These are phyloP conservation scores for Xylariomycetidae sp. DNA, from an alignment of 2,329 filamentous ascomycete genomes.

Conservation along the genomic window DNA sequence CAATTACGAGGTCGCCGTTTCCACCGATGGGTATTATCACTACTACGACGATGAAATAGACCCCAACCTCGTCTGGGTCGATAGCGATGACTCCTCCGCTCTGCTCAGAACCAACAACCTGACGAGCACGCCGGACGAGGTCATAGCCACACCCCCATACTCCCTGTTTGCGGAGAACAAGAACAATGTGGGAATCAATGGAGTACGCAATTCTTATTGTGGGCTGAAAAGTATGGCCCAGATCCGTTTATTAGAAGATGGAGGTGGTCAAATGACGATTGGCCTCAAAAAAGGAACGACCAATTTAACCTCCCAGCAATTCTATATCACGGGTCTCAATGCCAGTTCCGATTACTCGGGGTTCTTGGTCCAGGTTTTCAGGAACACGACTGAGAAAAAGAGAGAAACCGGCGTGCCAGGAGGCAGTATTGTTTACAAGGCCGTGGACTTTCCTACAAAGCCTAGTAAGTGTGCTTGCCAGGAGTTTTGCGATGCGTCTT, in stretches of 20 bases:
- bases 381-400: constrained; percentile 38
- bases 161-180: constrained; percentile 69
- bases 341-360: constrained; percentile 65
- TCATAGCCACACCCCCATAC: constrained; percentile 58
- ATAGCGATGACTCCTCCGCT: constrained; percentile 74
- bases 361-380: constrained; percentile 57
- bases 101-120: constrained; percentile 74
- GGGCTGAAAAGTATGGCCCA: constrained; percentile 64
- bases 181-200: constrained; percentile 54
- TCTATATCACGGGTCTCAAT: constrained; percentile 74
- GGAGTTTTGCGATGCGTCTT: not conserved
- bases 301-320: constrained; percentile 75
- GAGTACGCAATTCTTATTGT: constrained; percentile 75
- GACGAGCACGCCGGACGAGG: constrained; percentile 47
- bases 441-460: constrained; percentile 73
- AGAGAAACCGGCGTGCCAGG: constrained; percentile 48
- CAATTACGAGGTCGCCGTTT: constrained; percentile 76
- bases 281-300: constrained; percentile 63
- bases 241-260: constrained; percentile 52
- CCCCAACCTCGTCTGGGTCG: constrained; percentile 68
- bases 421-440: constrained; percentile 68
- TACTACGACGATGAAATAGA: constrained; percentile 46
- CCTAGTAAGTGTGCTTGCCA: constrained; percentile 47
- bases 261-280: constrained; percentile 42
- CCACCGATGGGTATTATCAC: constrained; percentile 74